A percentile compares a stretch with the other conserved stretches of the same genome.
Evolutionary conservation across 495 filamentous ascomycete species (phyloP).

Genomic region (Penicillium arizonense): DNA sequence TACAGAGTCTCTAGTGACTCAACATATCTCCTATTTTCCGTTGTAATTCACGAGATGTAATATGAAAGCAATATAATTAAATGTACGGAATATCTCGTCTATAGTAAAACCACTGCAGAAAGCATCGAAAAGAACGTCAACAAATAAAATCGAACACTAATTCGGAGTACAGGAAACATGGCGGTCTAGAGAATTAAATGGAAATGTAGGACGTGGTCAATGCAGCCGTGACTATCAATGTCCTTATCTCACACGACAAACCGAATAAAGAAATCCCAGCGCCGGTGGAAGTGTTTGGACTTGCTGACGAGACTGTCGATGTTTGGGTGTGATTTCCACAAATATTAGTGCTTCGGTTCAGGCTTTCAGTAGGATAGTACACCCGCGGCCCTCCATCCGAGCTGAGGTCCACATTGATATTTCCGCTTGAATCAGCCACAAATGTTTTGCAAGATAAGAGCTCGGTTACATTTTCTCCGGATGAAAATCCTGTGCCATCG

Average conservation of each 20-base stretch:
- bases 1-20: background rate
- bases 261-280: conserved; percentile 4
- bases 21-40: background rate
- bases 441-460: conserved; percentile 12
- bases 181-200: conserved; percentile 4
- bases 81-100: conserved; percentile 3
- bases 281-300: conserved; percentile 5
- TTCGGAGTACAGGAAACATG: background rate
- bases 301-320: conserved; percentile 10
- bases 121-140: background rate
- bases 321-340: conserved; percentile 8
- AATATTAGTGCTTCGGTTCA: conserved; percentile 14
- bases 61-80: background rate
- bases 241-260: conserved; percentile 1
- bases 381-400: conserved; percentile 19
- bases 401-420: conserved; percentile 15
- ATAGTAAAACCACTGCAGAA: conserved; percentile 6
- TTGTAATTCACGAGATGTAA: background rate
- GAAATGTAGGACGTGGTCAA: conserved; percentile 1
- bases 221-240: conserved; percentile 4
- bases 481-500: conserved; percentile 15
- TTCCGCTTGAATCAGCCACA: conserved; percentile 12
- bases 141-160: background rate
- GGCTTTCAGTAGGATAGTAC: conserved; percentile 16
- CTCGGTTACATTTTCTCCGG: conserved; percentile 15